Base-by-base conservation (phyloP, 192 early-diverging fungal genomes). In the Kickxella alabastrina region DNA sequence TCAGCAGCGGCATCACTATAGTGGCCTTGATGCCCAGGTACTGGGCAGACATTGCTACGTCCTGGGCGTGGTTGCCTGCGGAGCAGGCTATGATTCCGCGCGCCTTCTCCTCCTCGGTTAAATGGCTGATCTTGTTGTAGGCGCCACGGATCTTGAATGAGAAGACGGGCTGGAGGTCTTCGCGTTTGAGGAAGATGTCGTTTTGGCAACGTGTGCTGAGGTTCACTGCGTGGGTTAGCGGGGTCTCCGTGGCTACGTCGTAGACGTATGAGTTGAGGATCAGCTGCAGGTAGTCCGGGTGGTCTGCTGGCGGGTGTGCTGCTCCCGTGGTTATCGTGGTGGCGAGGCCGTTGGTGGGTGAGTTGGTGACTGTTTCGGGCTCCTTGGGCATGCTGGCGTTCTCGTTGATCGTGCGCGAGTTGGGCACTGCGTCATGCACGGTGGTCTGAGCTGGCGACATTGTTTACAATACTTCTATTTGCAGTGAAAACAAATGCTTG, bases 61-160 rank as follows among this genome's bases (percentile, higher is more conserved):
- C 93, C 71, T 97, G 97, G 12, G 97, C 95, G 63, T 99, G 95
- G 77, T 99, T 99, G 55, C 85, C 92, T n/a, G 95, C 95, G 42
- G 92, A 95, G 60, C 93, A 97, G 3, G 92, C 92, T 51, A 97
- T 89, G 28, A 99, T 92, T 6, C 97, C 97, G 12, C 77, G 68
- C n/a, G 59, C 57, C 54, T 79, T 83, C 67, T 99, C 97, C 26
- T 83, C 86, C 2, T 64, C 60, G 2, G 85, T 79, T 38, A 99
- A 74, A 52, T 92, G 87, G 24, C 83, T 81, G 65, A 99, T 87
- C 52, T 83, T 82, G 70, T 99, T 97, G 80, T 95, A 92, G 3
- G n/a, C n/a, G n/a, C n/a, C n/a, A n/a, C n/a, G n/a, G n/a, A n/a
- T n/a, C n/a, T n/a, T n/a, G n/a, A n/a, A n/a, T n/a, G 70, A 92